phyloP scores from a whole-genome alignment of 2,329 filamentous ascomycete genomes.

The Fusarium concolor region DNA sequence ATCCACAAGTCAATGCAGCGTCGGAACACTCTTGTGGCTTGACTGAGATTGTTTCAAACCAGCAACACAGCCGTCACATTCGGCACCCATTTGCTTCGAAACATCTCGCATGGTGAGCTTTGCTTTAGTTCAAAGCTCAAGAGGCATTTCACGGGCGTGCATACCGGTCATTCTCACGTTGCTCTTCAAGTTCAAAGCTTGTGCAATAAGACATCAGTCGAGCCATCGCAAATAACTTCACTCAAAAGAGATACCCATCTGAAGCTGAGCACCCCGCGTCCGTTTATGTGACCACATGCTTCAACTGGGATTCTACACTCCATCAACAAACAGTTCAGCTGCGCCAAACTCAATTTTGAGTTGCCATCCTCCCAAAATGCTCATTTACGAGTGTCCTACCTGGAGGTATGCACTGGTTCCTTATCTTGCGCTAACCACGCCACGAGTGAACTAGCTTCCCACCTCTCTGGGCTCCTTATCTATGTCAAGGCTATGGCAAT shows the following conservation, averaged over 20 bases:
- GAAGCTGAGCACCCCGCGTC: neutral
- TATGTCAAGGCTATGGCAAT: constrained; percentile 15
- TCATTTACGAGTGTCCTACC: constrained; percentile 1
- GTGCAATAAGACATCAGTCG: neutral
- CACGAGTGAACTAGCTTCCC: constrained; percentile 22
- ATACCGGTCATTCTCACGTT: neutral
- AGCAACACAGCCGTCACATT: neutral
- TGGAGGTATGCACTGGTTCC: constrained; percentile 9
- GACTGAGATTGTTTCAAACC: neutral
- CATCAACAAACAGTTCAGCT: neutral
- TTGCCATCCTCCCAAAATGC: neutral
- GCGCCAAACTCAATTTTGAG: neutral
- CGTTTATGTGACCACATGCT: constrained; percentile 17
- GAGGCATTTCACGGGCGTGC: neutral
- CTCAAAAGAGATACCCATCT: constrained; percentile 18
- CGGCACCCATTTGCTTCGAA: neutral
- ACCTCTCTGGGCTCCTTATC: constrained; percentile 23
- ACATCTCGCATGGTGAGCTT: neutral
- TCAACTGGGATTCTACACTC: neutral
- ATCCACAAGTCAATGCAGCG: neutral
- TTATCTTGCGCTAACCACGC: constrained; percentile 43
- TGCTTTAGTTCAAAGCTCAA: neutral
- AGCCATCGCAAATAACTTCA: neutral
- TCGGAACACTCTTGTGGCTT: neutral
- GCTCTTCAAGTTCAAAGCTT: neutral